Evolutionary conservation across 139 green algal species (phyloP).

Genomic region (Chlamydomonas incerta): DNA sequence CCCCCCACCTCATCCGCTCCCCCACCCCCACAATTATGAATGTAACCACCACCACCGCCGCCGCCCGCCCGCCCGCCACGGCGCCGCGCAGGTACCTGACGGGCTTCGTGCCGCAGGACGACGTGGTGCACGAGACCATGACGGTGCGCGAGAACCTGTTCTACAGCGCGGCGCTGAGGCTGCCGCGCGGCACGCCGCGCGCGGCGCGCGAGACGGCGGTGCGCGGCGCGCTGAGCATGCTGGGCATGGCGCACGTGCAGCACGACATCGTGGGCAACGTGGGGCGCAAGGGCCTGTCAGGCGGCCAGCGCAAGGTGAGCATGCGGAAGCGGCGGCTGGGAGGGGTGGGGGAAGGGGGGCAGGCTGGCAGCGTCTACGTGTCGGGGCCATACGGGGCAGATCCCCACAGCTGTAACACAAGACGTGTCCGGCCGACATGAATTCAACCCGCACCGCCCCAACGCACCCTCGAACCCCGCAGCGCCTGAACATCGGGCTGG

Average conservation of each 20-base stretch:
- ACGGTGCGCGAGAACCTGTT: conserved; percentile 75
- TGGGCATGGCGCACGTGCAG: conserved; percentile 45
- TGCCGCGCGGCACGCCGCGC: conserved; percentile 44
- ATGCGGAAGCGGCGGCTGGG: conserved; percentile 24
- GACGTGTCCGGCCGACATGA: no score
- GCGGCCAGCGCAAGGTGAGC: conserved; percentile 14
- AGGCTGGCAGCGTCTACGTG: conserved; percentile 10
- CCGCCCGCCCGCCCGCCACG: no score
- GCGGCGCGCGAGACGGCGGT: conserved; percentile 46
- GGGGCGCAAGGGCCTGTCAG: conserved; percentile 21
- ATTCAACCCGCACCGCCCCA: no score
- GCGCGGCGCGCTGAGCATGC: conserved; percentile 11
- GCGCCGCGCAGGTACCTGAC: conserved; percentile 46
- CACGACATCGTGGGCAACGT: conserved; percentile 70
- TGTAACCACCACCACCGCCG: no score
- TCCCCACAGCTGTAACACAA: no score
- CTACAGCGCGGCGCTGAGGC: conserved; percentile 57
- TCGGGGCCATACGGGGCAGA: no score
- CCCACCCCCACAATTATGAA: background rate
- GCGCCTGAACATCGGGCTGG: conserved; percentile 57
- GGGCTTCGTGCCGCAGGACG: conserved; percentile 81
- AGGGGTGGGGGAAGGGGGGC: conserved; percentile 13
- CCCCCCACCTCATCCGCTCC: no score
- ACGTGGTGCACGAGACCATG: conserved; percentile 69
- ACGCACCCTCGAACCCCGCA: no score